A percentile compares a stretch with the other conserved stretches of the same genome.
Evolutionary conservation across 441 rosid genomes (phyloP).

Genomic region (Populus hybrid): DNA sequence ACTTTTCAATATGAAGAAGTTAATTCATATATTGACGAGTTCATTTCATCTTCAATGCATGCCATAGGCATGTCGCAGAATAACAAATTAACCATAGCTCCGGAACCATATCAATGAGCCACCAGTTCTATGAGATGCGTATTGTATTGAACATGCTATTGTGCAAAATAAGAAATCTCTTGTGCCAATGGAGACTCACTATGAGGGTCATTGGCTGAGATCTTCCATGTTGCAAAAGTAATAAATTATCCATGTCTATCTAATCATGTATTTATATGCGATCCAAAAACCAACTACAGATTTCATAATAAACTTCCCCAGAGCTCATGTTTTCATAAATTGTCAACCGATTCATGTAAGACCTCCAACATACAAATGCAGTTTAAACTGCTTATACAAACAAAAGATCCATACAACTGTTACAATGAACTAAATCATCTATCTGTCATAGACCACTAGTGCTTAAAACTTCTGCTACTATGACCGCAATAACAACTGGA

Average conservation of each 20-base stretch:
- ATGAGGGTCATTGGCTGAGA: neutral
- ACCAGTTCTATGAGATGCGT: neutral
- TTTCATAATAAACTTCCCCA: neutral
- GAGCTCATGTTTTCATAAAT: neutral
- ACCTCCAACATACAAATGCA: neutral
- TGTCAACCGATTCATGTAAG: neutral
- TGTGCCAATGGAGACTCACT: neutral
- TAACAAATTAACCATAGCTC: neutral
- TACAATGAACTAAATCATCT: neutral
- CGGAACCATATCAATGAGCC: neutral
- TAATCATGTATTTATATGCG: neutral
- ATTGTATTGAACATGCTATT: neutral
- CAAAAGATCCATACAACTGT: neutral
- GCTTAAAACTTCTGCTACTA: neutral
- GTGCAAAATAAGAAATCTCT: neutral
- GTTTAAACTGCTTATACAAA: neutral
- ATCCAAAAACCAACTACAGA: neutral
- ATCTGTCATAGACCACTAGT: neutral
- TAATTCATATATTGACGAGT: neutral
- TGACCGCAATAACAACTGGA: neutral
- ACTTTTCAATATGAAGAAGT: neutral
- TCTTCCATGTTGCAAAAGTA: neutral
- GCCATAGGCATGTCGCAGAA: neutral
- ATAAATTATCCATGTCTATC: neutral
- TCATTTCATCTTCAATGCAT: neutral